Evolutionary conservation across 495 filamentous ascomycete species (phyloP), one percentile per base, ranked within the genome.

Genomic region (Aspergillus wentii): DNA sequence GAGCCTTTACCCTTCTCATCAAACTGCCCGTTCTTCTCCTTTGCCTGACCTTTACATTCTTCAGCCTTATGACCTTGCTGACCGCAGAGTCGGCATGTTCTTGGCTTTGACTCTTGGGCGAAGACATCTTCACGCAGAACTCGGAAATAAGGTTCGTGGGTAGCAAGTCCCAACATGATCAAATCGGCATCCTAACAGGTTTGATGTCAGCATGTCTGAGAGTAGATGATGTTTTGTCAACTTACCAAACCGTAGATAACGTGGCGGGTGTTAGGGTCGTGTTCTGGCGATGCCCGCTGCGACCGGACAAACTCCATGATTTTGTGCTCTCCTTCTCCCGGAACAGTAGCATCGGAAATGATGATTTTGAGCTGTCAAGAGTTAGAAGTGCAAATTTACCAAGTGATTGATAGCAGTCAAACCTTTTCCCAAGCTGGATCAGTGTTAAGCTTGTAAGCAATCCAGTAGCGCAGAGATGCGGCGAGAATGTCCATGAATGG

Each of bases 401-500:
- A 41, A 28, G 17, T 13, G 13, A 11, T 10, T 17, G 3, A 43
- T 3, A 17, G 17, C 15, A 28, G 27, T 42, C 46, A 38, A 43
- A 77, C 77, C 66, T 90, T 89, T 43, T 83, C 85, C 92, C 92
- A 98, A n/a, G 80, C 83, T 16, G 92, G 89, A 61, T 99, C 92
- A 22, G 86, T 94, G 60, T 94, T 95, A 35, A 95, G 80, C 67
- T 99, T 99, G 60, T 95, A 96, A 2, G 88, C 76, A 59, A 83
- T 84, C 91, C 92, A 99, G 58, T 95, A 99, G 46, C 88, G 79
- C 50, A 99, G 66, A 50, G 87, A 89, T n/a, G 77, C 69, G 23
- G 94, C 89, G 20, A 99, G 79, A 43, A 90, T 88, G 54, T 95
- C 86, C 94, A 99, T 99, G 70, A 99, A 99, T 0, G 92, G 92